Conservation (phyloP, 164 flowering plant species). For the Vitis cinerea region DNA sequence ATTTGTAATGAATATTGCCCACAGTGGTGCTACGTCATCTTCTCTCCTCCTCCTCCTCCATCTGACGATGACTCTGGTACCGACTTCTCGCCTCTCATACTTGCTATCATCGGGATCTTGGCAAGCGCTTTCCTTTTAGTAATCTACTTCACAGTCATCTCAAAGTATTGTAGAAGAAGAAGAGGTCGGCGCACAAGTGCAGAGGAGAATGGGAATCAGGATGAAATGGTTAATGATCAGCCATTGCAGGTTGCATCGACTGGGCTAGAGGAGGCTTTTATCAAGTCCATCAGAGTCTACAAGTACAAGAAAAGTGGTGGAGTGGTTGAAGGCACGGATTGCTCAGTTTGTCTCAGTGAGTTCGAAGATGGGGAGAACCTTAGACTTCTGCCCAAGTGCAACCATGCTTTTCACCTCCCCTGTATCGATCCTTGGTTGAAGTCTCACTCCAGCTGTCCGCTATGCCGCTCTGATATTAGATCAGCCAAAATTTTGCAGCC, state of each 20-base stretch:
- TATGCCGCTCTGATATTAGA: constrained; percentile 32
- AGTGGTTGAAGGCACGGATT: constrained; percentile 39
- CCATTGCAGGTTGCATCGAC: constrained; percentile 1
- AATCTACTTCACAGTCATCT: constrained; percentile 57
- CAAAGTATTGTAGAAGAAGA: constrained; percentile 48
- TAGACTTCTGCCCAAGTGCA: constrained; percentile 43
- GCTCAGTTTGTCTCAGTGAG: constrained; percentile 46
- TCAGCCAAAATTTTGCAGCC: not conserved
- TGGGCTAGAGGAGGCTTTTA: constrained; percentile 27
- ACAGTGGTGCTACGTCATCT: constrained; percentile 70
- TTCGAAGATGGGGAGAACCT: constrained; percentile 42
- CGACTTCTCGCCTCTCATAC: constrained; percentile 67
- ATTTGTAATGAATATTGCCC: constrained; percentile 74
- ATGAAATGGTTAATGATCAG: not conserved
- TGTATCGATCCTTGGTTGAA: constrained; percentile 50
- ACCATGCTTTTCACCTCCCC: constrained; percentile 50
- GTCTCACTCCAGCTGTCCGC: constrained; percentile 39
- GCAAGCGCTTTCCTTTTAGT: constrained; percentile 67
- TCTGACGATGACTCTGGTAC: constrained; percentile 20
- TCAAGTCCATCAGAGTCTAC: constrained; percentile 30
- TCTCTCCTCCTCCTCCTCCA: constrained; percentile 85
- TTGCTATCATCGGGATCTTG: constrained; percentile 69
- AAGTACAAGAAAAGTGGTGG: constrained; percentile 37
- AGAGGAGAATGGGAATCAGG: constrained; percentile 1
- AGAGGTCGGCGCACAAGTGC: not conserved